Percentiles rank a stretch among this genome's conserved stretches.
phyloP scores from a whole-genome alignment of 2,329 filamentous ascomycete genomes.

The Cytospora mali region DNA sequence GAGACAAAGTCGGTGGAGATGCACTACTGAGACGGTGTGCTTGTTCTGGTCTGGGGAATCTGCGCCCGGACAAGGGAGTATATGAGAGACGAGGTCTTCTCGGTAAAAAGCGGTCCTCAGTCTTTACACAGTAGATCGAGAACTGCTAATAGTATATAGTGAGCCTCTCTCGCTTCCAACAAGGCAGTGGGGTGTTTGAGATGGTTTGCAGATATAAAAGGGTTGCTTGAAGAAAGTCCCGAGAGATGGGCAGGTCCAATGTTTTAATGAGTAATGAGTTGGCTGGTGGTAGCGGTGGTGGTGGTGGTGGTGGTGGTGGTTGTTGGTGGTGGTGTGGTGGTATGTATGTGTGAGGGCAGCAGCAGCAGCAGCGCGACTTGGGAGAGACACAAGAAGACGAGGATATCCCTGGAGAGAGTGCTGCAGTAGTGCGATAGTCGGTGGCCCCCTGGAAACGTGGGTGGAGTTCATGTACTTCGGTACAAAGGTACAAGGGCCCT shows the following conservation, averaged over 20 bases:
- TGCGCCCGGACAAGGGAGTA: slow-evolving; percentile 28
- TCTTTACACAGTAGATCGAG: background rate
- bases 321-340: slow-evolving; percentile 1
- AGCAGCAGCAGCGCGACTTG: background rate
- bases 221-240: slow-evolving; percentile 12
- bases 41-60: slow-evolving; percentile 15
- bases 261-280: slow-evolving; percentile 29
- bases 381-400: slow-evolving; percentile 11
- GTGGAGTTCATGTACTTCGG: background rate
- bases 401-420: slow-evolving; percentile 25
- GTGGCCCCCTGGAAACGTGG: slow-evolving; percentile 22
- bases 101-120: slow-evolving; percentile 14
- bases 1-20: slow-evolving; percentile 28
- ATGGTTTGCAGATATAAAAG: slow-evolving; percentile 21
- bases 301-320: slow-evolving; percentile 15
- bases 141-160: slow-evolving; percentile 17
- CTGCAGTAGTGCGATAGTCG: slow-evolving; percentile 10
- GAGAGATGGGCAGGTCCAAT: slow-evolving; percentile 23
- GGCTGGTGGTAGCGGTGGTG: slow-evolving; percentile 21
- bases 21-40: slow-evolving; percentile 13
- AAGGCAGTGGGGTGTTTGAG: slow-evolving; percentile 13
- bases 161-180: slow-evolving; percentile 13
- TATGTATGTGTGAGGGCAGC: background rate
- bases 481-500: slow-evolving; percentile 8
- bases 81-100: slow-evolving; percentile 28